Evolutionary conservation across 2,329 filamentous ascomycete species (phyloP).

Genomic region (Diaporthe batatas): DNA sequence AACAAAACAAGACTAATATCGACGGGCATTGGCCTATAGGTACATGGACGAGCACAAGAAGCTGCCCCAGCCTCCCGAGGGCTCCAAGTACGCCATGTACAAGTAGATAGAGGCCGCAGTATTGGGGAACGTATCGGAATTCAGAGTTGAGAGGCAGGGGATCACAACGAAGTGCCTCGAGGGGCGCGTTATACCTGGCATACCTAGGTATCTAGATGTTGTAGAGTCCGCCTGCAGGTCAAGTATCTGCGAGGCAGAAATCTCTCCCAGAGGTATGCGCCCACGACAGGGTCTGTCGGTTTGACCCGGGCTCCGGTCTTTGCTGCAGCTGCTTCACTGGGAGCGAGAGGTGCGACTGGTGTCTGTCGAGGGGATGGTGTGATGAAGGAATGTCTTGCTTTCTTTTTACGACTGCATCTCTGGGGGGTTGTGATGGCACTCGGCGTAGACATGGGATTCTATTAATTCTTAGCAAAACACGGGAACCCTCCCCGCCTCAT

Average conservation of each 20-base stretch:
- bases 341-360: background rate
- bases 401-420: conserved; percentile 41
- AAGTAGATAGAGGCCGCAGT: conserved; percentile 44
- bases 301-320: background rate
- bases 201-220: background rate
- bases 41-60: conserved; percentile 99
- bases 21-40: conserved; percentile 60
- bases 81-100: conserved; percentile 64
- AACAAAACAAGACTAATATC: conserved; percentile 32
- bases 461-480: conserved; percentile 26
- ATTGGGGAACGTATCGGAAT: background rate
- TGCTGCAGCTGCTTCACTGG: background rate
- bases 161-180: background rate
- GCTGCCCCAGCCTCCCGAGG: conserved; percentile 92
- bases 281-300: background rate
- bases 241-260: background rate
- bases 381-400: conserved; percentile 31
- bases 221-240: background rate
- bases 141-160: background rate
- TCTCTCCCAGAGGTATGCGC: no score
- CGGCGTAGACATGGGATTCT: conserved; percentile 40
- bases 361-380: conserved; percentile 9
- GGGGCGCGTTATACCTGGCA: background rate
- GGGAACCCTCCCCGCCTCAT: background rate
- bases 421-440: conserved; percentile 34